A percentile compares a stretch with the other conserved stretches of the same genome.
phyloP scores from a whole-genome alignment of 2,329 filamentous ascomycete species.

The Coniochaeta sp. region DNA sequence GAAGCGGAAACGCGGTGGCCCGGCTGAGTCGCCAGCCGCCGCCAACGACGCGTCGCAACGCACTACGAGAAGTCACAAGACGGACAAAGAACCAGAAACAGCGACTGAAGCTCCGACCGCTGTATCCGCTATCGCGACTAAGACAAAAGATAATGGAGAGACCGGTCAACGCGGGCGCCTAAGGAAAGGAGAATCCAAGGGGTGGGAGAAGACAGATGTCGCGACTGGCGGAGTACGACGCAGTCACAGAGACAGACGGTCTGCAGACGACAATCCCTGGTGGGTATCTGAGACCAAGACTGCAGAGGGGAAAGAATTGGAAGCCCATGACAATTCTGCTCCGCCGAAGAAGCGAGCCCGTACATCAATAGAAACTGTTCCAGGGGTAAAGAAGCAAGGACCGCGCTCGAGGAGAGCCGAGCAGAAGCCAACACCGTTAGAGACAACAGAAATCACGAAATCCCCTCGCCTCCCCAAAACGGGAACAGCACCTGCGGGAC shows the following conservation, averaged over 20 bases:
- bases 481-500: neutral
- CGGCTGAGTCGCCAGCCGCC: conserved; percentile 14
- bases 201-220: neutral
- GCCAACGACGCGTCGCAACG: conserved; percentile 14
- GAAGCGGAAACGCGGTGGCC: conserved; percentile 28
- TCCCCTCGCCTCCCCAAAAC: neutral
- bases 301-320: conserved; percentile 1
- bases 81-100: neutral
- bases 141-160: conserved; percentile 1
- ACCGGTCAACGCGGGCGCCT: conserved; percentile 13
- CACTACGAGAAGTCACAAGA: neutral
- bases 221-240: conserved; percentile 3
- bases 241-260: conserved; percentile 11
- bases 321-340: neutral
- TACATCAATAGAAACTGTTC: neutral
- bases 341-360: conserved; percentile 5
- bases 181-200: neutral
- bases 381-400: neutral
- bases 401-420: neutral
- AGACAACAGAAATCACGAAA: neutral
- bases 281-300: conserved; percentile 1
- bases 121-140: neutral
- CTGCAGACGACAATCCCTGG: conserved; percentile 9
- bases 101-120: neutral
- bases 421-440: neutral